Percentiles rank a stretch among this genome's conserved stretches.
These are phyloP conservation scores for Sphaerulina populicola DNA, from an alignment of 2,329 filamentous ascomycete species.

Conservation along the genomic window DNA sequence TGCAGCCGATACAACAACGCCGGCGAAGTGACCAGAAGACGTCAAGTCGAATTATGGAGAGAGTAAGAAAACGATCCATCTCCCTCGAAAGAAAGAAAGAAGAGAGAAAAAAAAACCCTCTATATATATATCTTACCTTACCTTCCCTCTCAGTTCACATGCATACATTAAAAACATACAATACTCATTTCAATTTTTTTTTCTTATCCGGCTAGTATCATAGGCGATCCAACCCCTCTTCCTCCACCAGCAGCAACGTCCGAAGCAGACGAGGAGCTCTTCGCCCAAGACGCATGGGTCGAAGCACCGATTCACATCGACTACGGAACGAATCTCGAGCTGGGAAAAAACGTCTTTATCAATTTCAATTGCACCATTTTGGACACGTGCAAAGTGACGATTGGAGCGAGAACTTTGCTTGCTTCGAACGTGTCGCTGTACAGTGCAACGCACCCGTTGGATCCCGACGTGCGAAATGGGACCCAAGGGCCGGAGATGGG, in stretches of 20 bases:
- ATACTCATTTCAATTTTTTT: too few species aligned
- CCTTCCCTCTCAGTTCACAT: too few species aligned
- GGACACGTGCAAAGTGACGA: slow-evolving; percentile 65
- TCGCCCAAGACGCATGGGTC: slow-evolving; percentile 60
- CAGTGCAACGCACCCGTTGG: slow-evolving; percentile 66
- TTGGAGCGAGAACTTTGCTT: slow-evolving; percentile 69
- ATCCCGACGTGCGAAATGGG: slow-evolving; percentile 66
- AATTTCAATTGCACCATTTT: slow-evolving; percentile 68
- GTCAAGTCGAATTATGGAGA: slow-evolving; percentile 59
- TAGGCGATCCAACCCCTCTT: slow-evolving; percentile 54
- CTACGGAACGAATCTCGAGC: slow-evolving; percentile 66
- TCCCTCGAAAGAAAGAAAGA: neutral
- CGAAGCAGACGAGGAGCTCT: slow-evolving; percentile 56
- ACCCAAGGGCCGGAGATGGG: slow-evolving; percentile 66
- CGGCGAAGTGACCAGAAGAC: slow-evolving; percentile 50
- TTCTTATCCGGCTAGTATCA: slow-evolving; percentile 47
- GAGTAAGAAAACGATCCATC: slow-evolving; percentile 38
- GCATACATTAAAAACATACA: too few species aligned
- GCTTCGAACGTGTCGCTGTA: slow-evolving; percentile 73
- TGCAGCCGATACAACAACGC: slow-evolving; percentile 57
- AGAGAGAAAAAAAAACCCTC: too few species aligned
- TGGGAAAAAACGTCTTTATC: slow-evolving; percentile 65
- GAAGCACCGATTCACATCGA: slow-evolving; percentile 63
- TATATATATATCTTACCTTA: too few species aligned
- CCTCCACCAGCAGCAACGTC: slow-evolving; percentile 51